A percentile compares a stretch with the other conserved stretches of the same genome.
These are phyloP conservation scores for Pterocarpus santalinus DNA, from an alignment of 306 rosid species.

Conservation along the genomic window DNA sequence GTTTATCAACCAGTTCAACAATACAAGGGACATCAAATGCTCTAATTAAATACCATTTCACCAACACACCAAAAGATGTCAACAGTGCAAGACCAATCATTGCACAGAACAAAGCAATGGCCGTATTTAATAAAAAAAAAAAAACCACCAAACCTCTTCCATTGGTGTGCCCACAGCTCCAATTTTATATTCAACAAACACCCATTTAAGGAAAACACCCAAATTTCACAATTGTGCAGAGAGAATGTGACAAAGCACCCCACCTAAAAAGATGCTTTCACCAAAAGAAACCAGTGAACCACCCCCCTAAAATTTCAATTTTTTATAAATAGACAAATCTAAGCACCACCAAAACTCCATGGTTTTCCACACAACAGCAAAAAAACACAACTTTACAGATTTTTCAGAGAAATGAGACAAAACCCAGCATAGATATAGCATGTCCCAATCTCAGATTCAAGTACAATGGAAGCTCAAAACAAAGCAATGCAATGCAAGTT, in stretches of 20 bases:
- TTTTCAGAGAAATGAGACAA: slow-evolving; percentile 38
- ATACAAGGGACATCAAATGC: slow-evolving; percentile 40
- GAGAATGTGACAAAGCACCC: slow-evolving; percentile 36
- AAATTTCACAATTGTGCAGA: slow-evolving; percentile 41
- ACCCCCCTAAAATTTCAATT: slow-evolving; percentile 16
- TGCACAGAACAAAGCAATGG: slow-evolving; percentile 39
- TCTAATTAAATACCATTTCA: slow-evolving; percentile 39
- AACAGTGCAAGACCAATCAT: slow-evolving; percentile 51
- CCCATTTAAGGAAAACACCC: slow-evolving; percentile 50
- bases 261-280: slow-evolving; percentile 53
- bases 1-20: slow-evolving; percentile 40
- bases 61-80: slow-evolving; percentile 42
- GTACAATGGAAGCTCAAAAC: slow-evolving; percentile 42
- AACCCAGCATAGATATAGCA: slow-evolving; percentile 50
- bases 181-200: slow-evolving; percentile 57
- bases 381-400: background rate
- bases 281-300: slow-evolving; percentile 45
- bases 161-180: slow-evolving; percentile 50
- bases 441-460: slow-evolving; percentile 67
- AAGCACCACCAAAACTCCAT: slow-evolving; percentile 15
- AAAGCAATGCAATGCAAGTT: slow-evolving; percentile 47
- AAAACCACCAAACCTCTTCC: slow-evolving; percentile 27
- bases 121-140: slow-evolving; percentile 1
- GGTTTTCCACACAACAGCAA: slow-evolving; percentile 30
- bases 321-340: slow-evolving; percentile 17